These are phyloP conservation scores for Thuja plicata DNA, from an alignment of 83 land plant genomes.

Conservation along the genomic window DNA sequence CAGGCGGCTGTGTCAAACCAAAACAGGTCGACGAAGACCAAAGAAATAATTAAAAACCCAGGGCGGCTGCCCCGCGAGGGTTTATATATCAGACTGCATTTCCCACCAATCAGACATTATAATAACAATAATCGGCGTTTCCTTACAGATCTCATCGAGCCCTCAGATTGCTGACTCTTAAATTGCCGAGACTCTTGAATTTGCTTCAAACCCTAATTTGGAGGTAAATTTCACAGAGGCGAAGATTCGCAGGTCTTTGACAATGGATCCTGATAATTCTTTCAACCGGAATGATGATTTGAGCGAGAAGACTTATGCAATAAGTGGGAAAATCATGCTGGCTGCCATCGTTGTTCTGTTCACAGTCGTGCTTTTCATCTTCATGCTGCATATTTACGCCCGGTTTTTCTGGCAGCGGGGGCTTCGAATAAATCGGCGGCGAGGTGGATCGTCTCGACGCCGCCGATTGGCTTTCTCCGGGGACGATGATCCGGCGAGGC, in stretches of 20 bases:
- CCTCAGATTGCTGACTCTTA: no score
- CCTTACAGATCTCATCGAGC: no score
- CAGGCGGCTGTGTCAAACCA: no score
- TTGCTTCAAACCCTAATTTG: background rate
- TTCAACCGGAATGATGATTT: background rate
- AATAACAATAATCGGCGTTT: no score
- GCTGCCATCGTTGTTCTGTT: constrained; percentile 10
- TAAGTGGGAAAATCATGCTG: constrained; percentile 19
- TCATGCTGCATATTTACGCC: constrained; percentile 4
- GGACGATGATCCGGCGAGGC: background rate
- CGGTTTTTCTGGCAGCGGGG: background rate
- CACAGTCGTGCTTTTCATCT: constrained; percentile 13
- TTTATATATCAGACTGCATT: no score
- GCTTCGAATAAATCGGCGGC: background rate
- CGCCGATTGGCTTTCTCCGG: background rate
- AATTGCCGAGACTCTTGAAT: no score
- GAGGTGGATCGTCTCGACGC: background rate
- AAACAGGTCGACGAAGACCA: no score
- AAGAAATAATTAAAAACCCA: no score
- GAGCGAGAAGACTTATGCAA: background rate
- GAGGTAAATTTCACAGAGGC: background rate
- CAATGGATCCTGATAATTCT: background rate
- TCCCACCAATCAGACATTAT: no score
- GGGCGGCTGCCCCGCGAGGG: no score
- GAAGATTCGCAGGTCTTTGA: background rate